These are phyloP conservation scores for Linnemannia zychae DNA, from an alignment of 192 early-diverging fungal species.

Conservation along the genomic window DNA sequence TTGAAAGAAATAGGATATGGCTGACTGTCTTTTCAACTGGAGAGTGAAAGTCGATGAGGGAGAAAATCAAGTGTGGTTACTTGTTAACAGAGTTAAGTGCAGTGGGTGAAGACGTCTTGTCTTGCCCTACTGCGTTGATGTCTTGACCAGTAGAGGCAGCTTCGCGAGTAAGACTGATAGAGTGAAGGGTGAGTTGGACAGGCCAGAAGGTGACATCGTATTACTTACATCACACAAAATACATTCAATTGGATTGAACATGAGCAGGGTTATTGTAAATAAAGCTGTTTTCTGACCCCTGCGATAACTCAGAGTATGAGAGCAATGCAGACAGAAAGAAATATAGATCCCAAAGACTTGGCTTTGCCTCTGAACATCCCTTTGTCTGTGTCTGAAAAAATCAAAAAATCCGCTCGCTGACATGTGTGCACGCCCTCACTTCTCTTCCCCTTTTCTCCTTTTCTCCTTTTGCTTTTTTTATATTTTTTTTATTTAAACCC, in stretches of 20 bases:
- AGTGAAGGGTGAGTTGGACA: background rate
- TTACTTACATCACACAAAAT: background rate
- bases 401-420: constrained; percentile 1
- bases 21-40: too few relatives aligned
- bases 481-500: background rate
- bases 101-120: too few relatives aligned
- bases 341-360: constrained; percentile 11
- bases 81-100: too few relatives aligned
- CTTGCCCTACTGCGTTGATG: too few relatives aligned
- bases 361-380: background rate
- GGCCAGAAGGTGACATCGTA: background rate
- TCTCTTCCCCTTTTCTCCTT: background rate
- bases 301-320: background rate
- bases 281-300: background rate
- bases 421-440: constrained; percentile 5
- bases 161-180: background rate
- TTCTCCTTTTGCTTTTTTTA: background rate
- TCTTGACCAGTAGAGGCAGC: too few relatives aligned
- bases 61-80: too few relatives aligned
- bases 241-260: background rate
- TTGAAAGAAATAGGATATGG: too few relatives aligned
- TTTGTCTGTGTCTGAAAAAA: constrained; percentile 1
- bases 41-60: too few relatives aligned
- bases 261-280: background rate
- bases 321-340: background rate